Evolutionary conservation across 495 filamentous ascomycete genomes (phyloP).

Genomic region (Daldinia grandis): DNA sequence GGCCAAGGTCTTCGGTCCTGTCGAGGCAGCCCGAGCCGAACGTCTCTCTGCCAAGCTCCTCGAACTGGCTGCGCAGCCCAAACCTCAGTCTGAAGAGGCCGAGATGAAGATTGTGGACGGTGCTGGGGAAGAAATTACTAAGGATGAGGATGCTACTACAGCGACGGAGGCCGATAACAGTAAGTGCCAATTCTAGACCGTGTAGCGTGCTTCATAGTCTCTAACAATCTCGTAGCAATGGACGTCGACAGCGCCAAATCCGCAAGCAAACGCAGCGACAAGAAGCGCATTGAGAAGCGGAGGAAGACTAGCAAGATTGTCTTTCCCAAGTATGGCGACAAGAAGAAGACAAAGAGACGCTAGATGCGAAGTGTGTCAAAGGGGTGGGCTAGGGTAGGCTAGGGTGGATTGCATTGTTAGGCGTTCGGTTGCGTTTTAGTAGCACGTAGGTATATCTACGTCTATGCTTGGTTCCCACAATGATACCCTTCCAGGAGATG

Average conservation of each 20-base stretch:
- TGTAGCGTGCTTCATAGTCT: background rate
- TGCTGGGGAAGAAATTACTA: slow-evolving; percentile 44
- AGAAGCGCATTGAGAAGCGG: slow-evolving; percentile 56
- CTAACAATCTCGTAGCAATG: slow-evolving; percentile 50
- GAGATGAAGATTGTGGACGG: slow-evolving; percentile 38
- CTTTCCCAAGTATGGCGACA: slow-evolving; percentile 60
- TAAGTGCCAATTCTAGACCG: slow-evolving; percentile 37
- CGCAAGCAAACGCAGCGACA: slow-evolving; percentile 44
- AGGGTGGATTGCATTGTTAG: slow-evolving; percentile 16
- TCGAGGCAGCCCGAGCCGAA: slow-evolving; percentile 75
- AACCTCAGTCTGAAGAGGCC: slow-evolving; percentile 45
- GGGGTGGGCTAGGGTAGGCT: background rate
- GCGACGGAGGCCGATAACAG: slow-evolving; percentile 40
- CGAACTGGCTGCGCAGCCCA: slow-evolving; percentile 75
- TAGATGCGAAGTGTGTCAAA: slow-evolving; percentile 1
- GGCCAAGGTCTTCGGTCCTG: slow-evolving; percentile 78
- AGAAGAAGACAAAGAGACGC: slow-evolving; percentile 53
- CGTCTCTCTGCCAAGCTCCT: slow-evolving; percentile 82
- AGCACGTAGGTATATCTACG: slow-evolving; percentile 28
- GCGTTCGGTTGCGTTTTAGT: slow-evolving; percentile 36
- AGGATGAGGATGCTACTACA: slow-evolving; percentile 38
- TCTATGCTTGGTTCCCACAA: slow-evolving; percentile 31
- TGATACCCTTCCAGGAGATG: slow-evolving; percentile 37
- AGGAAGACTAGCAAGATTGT: slow-evolving; percentile 61
- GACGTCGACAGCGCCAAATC: slow-evolving; percentile 55